Base-by-base conservation (phyloP, 2,329 filamentous ascomycete genomes). In the Simplicillium sp. region DNA sequence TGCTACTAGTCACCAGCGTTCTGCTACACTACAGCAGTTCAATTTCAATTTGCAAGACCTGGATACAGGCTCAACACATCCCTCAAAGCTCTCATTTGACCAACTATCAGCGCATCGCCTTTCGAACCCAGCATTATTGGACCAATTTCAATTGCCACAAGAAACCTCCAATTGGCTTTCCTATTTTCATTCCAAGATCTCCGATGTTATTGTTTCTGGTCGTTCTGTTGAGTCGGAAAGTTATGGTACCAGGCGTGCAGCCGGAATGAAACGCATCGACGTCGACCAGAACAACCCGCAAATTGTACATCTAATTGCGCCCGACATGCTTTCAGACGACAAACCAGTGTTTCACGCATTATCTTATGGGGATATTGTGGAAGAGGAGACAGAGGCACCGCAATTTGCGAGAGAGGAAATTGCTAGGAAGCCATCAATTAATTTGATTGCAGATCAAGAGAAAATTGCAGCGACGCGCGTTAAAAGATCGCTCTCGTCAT, bases 1-100 rank as follows among this genome's bases (percentile, higher is more conserved):
- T 39, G 83, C 83, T 36, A 89, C 85, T 14, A 88, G 84, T 57
- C 84, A 88, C 54, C 83, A 89, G 56, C 73, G 85, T 51, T 84
- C 82, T 36, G 79, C 77, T 29, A 86, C 82, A 1, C 64, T 87
- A 20, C 77, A 84, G 49, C 73, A 79, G 45, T 57, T 65, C 20
- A 58, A 41, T 48, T 53, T 17, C 51, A 56, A 18, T 38, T 54
- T 15, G 42, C 52, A 20, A 49, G 49, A 38, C 48, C 49, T 37
- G 18, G 29, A 28, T 5, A 25, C 20, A 25, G 20, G 20, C 9
- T 25, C 20, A 25, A 25, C 20, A 9, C 20, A 25, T 25, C 20
- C 5, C 6, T 25, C 50, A n/a, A 58, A 54, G 28, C 55, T 57
- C 40, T 61, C 59, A 11, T 59, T 62, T 38, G 58, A 66, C 44